Evolutionary conservation across 169 alveolate species (phyloP), one percentile per base, ranked within the genome.

Genomic region (Eimeria sp.): DNA sequence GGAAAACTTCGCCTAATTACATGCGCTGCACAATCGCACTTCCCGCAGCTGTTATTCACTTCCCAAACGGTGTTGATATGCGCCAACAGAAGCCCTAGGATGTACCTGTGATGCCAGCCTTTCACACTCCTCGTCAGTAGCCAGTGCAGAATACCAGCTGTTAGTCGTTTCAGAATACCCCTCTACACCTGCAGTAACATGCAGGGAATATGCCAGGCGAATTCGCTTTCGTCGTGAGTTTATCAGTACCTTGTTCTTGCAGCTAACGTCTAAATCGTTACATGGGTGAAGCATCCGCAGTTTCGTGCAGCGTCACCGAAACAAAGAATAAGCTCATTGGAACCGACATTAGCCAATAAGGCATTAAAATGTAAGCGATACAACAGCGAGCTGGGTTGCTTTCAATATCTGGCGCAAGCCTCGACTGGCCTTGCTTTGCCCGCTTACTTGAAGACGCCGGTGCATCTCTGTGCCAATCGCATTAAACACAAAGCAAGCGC

Each of bases 101-200:
- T 18, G n/a, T 37, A 87, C 93, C 93, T 87, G 91, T 83, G 96
- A 95, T 77, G 95, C 88, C 78, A 85, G 96, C 96, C 25, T 90
- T 88, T 27, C 95, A 89, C 85, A 95, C 93, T 90, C 90, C 80
- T 90, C 95, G 95, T 83, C 95, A 85, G 95, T 90, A 89, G 91
- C 95, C 52, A 90, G 94, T 90, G 54, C 95, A 90, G 64, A 87
- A 85, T 87, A 87, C 93, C 93, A 87, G 82, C 93, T 40, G 52
- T 62, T 64, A 20, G 62, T 46, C 40, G 33, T 43, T 40, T n/a
- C 25, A 27, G 62, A 64, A 23, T 27, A 40, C 16, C 33, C 93
- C 54, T 87, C 62, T 52, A 23, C 82, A 10, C 82, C 93, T 87
- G 27, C 37, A 64, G 23, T 33, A 74, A 33, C 56, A 40, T 20